A percentile compares a stretch with the other conserved stretches of the same genome.
These are phyloP conservation scores for Malassezia psittaci DNA, from an alignment of 1,284 basidiomycete genomes.

Conservation along the genomic window DNA sequence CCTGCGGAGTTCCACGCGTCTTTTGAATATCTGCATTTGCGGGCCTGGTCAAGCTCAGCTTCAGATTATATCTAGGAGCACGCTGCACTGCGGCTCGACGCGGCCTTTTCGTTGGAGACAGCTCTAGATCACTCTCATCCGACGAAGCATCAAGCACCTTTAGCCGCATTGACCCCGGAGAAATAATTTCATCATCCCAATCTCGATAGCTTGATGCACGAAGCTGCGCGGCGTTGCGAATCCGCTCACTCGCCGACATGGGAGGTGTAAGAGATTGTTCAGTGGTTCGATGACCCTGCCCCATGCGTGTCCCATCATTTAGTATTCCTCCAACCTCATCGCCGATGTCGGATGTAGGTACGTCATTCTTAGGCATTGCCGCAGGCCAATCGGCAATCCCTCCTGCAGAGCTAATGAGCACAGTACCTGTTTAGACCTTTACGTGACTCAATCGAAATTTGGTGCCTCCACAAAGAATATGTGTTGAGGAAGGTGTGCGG, in stretches of 20 bases:
- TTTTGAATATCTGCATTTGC: neutral
- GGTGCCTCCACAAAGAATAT: neutral
- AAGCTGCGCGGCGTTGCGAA: neutral
- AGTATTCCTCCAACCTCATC: conserved; percentile 3
- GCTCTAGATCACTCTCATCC: conserved; percentile 3
- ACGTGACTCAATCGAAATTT: neutral
- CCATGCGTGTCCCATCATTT: neutral
- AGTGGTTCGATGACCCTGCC: neutral
- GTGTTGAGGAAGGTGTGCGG: neutral
- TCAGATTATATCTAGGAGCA: neutral
- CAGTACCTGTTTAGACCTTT: neutral
- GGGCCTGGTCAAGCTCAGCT: conserved; percentile 5
- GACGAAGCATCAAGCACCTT: conserved; percentile 5
- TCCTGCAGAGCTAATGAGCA: too few species aligned
- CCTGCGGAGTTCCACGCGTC: neutral
- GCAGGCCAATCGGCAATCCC: too few species aligned
- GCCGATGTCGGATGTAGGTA: conserved; percentile 10
- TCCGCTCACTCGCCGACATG: conserved; percentile 4
- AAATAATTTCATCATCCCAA: neutral
- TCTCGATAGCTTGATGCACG: neutral
- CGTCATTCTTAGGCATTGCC: neutral
- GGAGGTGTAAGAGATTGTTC: neutral
- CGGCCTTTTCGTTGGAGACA: conserved; percentile 2
- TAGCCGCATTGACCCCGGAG: neutral
- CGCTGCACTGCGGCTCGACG: conserved; percentile 8